Conservation (phyloP, 306 rosid species). For the Boehmeria nivea region DNA sequence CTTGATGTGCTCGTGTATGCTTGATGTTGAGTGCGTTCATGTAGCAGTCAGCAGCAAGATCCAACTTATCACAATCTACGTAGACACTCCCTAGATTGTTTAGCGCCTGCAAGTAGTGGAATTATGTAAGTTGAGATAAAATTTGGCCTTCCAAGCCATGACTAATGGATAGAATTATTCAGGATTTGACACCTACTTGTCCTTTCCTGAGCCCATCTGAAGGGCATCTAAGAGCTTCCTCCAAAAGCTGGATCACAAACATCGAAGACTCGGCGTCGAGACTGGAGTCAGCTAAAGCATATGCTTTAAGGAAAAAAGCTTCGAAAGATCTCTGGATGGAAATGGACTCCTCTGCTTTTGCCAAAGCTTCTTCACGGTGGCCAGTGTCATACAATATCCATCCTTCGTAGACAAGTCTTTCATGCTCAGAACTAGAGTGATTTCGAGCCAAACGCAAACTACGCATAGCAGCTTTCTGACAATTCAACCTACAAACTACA, state of each 20-base stretch:
- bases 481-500: slow-evolving; percentile 57
- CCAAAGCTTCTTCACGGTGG: slow-evolving; percentile 85
- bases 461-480: slow-evolving; percentile 86
- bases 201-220: slow-evolving; percentile 96
- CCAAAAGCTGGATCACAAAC: slow-evolving; percentile 63
- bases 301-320: slow-evolving; percentile 90
- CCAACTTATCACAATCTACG: slow-evolving; percentile 77
- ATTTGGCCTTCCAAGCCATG: slow-evolving; percentile 12
- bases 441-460: slow-evolving; percentile 79
- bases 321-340: slow-evolving; percentile 84
- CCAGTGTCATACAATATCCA: slow-evolving; percentile 95
- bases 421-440: slow-evolving; percentile 65
- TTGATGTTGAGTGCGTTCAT: slow-evolving; percentile 78
- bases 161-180: slow-evolving; percentile 12
- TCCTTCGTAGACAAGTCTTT: slow-evolving; percentile 87
- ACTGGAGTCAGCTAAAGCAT: slow-evolving; percentile 71
- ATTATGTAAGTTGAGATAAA: slow-evolving; percentile 15
- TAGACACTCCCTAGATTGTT: slow-evolving; percentile 85
- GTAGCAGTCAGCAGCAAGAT: slow-evolving; percentile 92
- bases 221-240: slow-evolving; percentile 91
- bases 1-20: slow-evolving; percentile 94
- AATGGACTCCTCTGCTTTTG: slow-evolving; percentile 80
- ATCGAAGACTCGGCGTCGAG: slow-evolving; percentile 61
- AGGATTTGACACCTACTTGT: slow-evolving; percentile 46
- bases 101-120: slow-evolving; percentile 56